Evolutionary conservation across 176 grass and related monocot species (phyloP).

Genomic region (Carex myosuroides): DNA sequence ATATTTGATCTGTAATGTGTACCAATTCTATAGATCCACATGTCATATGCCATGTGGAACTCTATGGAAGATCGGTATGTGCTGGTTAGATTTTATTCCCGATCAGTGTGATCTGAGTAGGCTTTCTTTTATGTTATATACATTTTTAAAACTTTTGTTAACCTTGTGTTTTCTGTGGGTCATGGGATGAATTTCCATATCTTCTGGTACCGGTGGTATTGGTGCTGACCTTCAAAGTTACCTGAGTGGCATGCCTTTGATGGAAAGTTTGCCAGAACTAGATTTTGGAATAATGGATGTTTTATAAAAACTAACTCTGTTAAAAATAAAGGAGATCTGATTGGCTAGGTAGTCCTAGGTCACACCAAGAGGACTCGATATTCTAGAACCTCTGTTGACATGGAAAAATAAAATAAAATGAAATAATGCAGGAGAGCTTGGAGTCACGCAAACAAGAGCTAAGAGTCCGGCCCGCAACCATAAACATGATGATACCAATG

Average conservation of each 20-base stretch:
- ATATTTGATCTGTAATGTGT: background rate
- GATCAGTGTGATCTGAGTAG: background rate
- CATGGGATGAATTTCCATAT: background rate
- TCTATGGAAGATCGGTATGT: background rate
- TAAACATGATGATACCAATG: slow-evolving; percentile 99
- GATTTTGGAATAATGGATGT: background rate
- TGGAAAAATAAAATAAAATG: background rate
- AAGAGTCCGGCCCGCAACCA: slow-evolving; percentile 43
- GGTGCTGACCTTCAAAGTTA: background rate
- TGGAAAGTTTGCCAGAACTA: background rate
- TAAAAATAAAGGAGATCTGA: background rate
- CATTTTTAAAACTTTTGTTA: background rate
- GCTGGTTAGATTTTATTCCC: background rate
- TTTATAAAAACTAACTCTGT: background rate
- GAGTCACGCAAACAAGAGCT: slow-evolving; percentile 82
- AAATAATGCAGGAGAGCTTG: slow-evolving; percentile 67
- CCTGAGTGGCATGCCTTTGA: background rate
- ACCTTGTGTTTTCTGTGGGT: background rate
- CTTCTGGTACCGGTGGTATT: background rate
- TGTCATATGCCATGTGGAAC: background rate
- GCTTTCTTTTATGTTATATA: background rate
- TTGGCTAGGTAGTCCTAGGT: background rate
- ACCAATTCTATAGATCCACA: background rate
- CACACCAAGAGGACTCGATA: background rate
- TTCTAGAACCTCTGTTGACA: background rate